Percentiles rank a stretch among this genome's conserved stretches.
phyloP scores from a whole-genome alignment of 2,329 filamentous ascomycete genomes.

The Fusarium torulosum region DNA sequence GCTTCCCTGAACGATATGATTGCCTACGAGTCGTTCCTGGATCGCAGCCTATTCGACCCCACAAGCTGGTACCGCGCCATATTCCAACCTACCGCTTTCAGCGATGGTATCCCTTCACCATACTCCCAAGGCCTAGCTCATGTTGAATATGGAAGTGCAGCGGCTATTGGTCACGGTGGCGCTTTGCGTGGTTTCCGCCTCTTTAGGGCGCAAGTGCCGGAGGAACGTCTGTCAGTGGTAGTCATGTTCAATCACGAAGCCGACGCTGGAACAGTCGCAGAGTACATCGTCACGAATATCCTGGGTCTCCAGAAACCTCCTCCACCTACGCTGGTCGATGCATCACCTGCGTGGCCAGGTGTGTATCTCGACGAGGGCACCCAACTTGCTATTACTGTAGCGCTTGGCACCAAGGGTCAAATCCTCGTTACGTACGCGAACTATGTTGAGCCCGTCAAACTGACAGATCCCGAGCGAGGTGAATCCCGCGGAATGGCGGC shows the following conservation, averaged over 20 bases:
- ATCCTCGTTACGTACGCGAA: constrained; percentile 29
- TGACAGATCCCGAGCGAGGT: constrained; percentile 23
- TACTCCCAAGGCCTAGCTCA: constrained; percentile 28
- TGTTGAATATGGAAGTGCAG: constrained; percentile 16
- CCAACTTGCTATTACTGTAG: constrained; percentile 30
- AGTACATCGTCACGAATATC: constrained; percentile 15
- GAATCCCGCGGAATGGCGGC: constrained; percentile 27
- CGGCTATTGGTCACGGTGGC: constrained; percentile 25
- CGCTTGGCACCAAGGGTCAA: constrained; percentile 15
- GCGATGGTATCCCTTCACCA: constrained; percentile 23
- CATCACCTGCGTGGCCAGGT: constrained; percentile 12
- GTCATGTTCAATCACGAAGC: constrained; percentile 36
- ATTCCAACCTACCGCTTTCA: constrained; percentile 23
- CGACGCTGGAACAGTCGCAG: constrained; percentile 20
- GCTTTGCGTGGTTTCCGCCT: constrained; percentile 34
- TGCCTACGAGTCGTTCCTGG: constrained; percentile 29
- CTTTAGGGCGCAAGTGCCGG: constrained; percentile 26
- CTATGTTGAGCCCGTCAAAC: constrained; percentile 27
- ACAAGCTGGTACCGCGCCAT: constrained; percentile 30
- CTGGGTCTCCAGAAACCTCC: constrained; percentile 22
- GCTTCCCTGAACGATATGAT: constrained; percentile 33
- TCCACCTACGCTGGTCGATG: constrained; percentile 10
- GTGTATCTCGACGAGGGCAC: constrained; percentile 31
- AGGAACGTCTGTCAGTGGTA: constrained; percentile 30
- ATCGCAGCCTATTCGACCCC: constrained; percentile 21